phyloP scores from a whole-genome alignment of 2,329 filamentous ascomycete genomes.

The Paecilomyces sp. region DNA sequence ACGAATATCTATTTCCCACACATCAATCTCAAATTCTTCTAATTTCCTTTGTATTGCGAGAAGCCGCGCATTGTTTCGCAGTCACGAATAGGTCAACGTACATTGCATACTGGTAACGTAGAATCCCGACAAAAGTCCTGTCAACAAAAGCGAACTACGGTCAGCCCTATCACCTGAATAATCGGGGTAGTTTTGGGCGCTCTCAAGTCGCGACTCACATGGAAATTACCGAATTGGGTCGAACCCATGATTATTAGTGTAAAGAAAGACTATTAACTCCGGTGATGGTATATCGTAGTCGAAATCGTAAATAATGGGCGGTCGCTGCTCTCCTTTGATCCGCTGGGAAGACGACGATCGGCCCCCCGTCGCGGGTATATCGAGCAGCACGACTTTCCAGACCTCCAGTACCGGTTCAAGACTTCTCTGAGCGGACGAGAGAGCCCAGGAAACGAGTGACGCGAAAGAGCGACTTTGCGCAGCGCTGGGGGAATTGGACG shows the following conservation, averaged over 20 bases:
- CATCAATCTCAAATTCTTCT: constrained; percentile 9
- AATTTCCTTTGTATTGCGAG: constrained; percentile 1
- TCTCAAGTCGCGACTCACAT: constrained; percentile 35
- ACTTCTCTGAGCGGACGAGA: neutral
- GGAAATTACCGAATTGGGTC: constrained; percentile 53
- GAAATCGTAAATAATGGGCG: neutral
- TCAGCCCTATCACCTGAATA: constrained; percentile 9
- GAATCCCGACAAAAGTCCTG: constrained; percentile 79
- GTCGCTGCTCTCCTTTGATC: neutral
- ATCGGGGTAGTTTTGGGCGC: neutral
- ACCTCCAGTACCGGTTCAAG: neutral
- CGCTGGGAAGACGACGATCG: neutral
- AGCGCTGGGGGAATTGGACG: neutral
- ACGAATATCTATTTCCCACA: constrained; percentile 54
- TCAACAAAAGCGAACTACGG: constrained; percentile 13
- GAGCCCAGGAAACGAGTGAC: neutral
- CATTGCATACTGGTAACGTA: constrained; percentile 77
- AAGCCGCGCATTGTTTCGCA: neutral
- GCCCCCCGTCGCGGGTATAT: neutral
- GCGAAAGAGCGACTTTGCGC: neutral
- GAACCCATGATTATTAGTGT: constrained; percentile 36
- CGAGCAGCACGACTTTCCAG: neutral
- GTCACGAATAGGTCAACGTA: constrained; percentile 40
- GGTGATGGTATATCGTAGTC: neutral
- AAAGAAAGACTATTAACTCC: neutral